Conservation (phyloP, 2,329 filamentous ascomycete genomes). For the Aaosphaeria arxii region DNA sequence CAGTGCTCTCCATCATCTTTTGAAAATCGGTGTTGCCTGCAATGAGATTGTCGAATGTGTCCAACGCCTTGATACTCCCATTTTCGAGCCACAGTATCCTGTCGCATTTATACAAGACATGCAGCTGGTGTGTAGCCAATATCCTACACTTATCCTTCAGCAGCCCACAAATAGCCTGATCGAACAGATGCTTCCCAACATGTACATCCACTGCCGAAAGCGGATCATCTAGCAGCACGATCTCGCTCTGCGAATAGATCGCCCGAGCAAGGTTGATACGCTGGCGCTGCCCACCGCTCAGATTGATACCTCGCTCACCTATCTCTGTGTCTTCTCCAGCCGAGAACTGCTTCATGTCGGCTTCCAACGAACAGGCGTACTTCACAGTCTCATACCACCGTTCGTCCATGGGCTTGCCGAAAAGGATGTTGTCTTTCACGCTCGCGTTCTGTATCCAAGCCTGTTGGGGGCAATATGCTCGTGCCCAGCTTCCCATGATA, state of each 20-base stretch:
- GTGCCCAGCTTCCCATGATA: conserved; percentile 67
- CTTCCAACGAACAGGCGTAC: conserved; percentile 82
- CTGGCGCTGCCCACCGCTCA: conserved; percentile 95
- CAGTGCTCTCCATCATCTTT: no score
- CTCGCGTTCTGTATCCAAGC: conserved; percentile 98
- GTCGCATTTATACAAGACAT: background rate
- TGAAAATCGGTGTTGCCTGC: background rate
- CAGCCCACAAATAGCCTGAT: conserved; percentile 84
- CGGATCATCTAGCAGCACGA: conserved; percentile 91
- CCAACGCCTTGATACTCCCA: background rate
- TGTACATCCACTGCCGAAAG: conserved; percentile 98
- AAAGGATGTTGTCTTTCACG: conserved; percentile 94
- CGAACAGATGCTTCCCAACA: conserved; percentile 90
- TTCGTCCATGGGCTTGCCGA: conserved; percentile 90
- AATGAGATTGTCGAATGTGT: background rate
- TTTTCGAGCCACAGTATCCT: background rate
- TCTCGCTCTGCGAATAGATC: conserved; percentile 91
- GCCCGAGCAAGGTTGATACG: conserved; percentile 87
- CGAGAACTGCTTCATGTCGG: conserved; percentile 88
- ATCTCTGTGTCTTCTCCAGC: conserved; percentile 97
- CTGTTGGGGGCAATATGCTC: conserved; percentile 90
- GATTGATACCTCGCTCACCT: conserved; percentile 91
- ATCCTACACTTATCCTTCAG: conserved; percentile 84
- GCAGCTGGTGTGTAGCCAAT: conserved; percentile 71
- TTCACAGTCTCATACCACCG: conserved; percentile 92